Percentiles rank a stretch among this genome's conserved stretches.
Conservation (phyloP, 352 stramenopile genomes). For the Vaucheria bursata region DNA sequence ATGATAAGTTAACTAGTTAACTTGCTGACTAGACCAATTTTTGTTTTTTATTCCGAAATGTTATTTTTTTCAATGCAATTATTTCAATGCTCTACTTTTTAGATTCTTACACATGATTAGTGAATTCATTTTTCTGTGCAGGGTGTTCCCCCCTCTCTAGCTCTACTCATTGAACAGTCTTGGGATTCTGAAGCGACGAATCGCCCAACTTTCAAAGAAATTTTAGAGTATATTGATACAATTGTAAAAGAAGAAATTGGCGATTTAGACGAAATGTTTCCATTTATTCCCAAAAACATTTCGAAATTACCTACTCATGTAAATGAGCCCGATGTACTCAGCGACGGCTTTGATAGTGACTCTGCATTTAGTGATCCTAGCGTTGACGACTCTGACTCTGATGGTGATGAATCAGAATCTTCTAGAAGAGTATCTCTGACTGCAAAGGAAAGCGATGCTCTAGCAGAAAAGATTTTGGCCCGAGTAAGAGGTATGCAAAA, state of each 20-base stretch:
- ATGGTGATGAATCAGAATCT: neutral
- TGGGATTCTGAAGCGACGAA: conserved; percentile 19
- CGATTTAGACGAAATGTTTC: neutral
- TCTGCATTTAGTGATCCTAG: neutral
- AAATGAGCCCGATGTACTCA: too few species aligned
- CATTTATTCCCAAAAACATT: too few species aligned
- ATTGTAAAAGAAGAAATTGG: conserved; percentile 39
- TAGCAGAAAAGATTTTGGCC: neutral
- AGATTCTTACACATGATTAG: too few species aligned
- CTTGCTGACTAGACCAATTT: too few species aligned
- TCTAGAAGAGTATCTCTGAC: neutral
- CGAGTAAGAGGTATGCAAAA: neutral
- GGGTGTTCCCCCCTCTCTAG: neutral
- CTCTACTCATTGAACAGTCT: conserved; percentile 40
- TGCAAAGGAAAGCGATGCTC: neutral
- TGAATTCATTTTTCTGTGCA: neutral
- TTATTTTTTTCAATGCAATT: too few species aligned
- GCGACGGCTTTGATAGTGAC: neutral
- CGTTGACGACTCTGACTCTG: neutral
- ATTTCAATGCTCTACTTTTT: too few species aligned
- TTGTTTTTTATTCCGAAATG: too few species aligned
- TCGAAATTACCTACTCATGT: too few species aligned
- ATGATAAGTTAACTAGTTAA: too few species aligned
- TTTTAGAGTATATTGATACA: conserved; percentile 35
- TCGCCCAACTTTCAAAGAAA: conserved; percentile 37